Evolutionary conservation across 495 filamentous ascomycete genomes (phyloP), one percentile per base, ranked within the genome.

Genomic region (Penicillium canescens): DNA sequence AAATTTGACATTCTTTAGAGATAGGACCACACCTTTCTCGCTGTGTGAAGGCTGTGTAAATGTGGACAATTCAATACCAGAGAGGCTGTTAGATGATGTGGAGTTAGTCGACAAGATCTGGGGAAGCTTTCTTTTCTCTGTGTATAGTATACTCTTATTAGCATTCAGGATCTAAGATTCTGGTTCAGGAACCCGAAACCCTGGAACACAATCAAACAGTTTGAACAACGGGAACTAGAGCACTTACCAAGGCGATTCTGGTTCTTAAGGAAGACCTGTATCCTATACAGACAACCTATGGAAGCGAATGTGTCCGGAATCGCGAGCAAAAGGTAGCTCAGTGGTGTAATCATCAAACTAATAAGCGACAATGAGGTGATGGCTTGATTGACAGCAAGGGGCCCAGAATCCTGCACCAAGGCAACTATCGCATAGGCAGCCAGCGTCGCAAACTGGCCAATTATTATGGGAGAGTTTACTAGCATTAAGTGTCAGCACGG

Each of bases 221-320:
- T 31, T 7, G 2, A 31, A 31, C 23, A 24, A 4, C n/a, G 23
- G 28, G 9, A 8, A 31, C 28, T 31, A 3, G n/a, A 42, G 1
- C 34, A 38, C 52, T 42, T 28, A 60, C 60, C 56, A 44, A 49
- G 35, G 10, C 53, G 49, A 37, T 35, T 52, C 0, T 40, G 44
- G 11, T 48, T 36, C n/a, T 20, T 57, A 9, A 63, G 52, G 24
- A 64, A 64, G 5, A 54, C 52, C 21, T 64, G 57, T 44, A 64
- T 43, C 33, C 61, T 42, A 46, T 59, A 3, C 6, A 64, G 28
- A 35, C 61, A 61, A 14, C 61, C 57, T 20, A 64, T 56, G 14
- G 61, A 64, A 3, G 55, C 51, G 40, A 50, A 64, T 35, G 61
- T 56, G 26, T 58, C 57, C 4, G 61, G 57, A 50, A 64, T 56